Conservation (phyloP, 2,329 filamentous ascomycete species). For the Trichothecium sympodiale region DNA sequence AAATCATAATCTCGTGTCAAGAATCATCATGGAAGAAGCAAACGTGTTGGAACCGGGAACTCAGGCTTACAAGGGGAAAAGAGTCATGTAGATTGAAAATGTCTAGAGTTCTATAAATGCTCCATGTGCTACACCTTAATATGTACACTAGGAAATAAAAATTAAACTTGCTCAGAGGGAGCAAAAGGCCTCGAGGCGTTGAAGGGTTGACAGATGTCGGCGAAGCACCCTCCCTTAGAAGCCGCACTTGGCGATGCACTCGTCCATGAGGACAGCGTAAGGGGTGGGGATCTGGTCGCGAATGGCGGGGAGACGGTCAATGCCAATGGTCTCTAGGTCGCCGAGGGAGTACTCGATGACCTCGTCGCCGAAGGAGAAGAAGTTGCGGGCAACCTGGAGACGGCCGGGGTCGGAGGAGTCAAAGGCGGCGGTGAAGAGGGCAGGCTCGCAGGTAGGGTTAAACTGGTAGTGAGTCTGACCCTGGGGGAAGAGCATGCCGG, state of each 20-base stretch:
- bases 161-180: too few species aligned
- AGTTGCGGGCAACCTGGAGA: constrained; percentile 21
- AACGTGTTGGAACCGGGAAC: too few species aligned
- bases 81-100: too few species aligned
- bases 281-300: constrained; percentile 3
- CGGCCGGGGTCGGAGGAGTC: constrained; percentile 27
- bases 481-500: constrained; percentile 30
- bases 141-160: too few species aligned
- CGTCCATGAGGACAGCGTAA: constrained; percentile 3
- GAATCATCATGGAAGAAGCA: too few species aligned
- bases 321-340: constrained; percentile 3
- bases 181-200: too few species aligned
- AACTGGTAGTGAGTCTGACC: constrained; percentile 32
- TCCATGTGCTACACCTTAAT: too few species aligned
- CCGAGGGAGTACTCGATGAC: constrained; percentile 10
- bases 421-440: constrained; percentile 30
- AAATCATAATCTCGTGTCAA: too few species aligned
- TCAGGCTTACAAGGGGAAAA: too few species aligned
- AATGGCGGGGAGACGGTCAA: constrained; percentile 1
- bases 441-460: constrained; percentile 30
- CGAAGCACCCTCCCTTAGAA: too few species aligned
- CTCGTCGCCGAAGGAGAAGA: constrained; percentile 12
- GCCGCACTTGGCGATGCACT: constrained; percentile 4
- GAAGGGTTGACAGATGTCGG: too few species aligned
- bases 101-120: too few species aligned